Base-by-base conservation (phyloP, 805 yeast genomes). In the Sugiyamaella americana region DNA sequence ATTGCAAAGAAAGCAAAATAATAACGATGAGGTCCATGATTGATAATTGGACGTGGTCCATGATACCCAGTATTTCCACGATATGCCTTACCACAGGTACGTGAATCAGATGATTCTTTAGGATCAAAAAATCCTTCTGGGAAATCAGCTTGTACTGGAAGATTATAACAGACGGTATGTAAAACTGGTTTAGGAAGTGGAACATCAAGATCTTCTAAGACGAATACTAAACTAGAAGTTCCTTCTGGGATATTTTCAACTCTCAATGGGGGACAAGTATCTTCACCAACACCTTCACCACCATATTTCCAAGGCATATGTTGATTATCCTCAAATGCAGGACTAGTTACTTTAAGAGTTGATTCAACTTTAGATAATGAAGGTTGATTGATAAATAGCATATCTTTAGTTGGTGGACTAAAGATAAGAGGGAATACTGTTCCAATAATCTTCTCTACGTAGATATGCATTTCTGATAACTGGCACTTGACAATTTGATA, bases 11-110 rank as follows among this genome's bases (percentile, higher is more conserved):
- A 39, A 37, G 51, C 42, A 36, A 50, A 53, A 37, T 44, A 50
- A 40, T 53, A 53, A 17, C 49, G 40, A 37, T 53, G 57, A 20
- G 53, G 52, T 10, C 52, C 52, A 39, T 52, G 50, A 43, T 47
- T 30, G 34, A 51, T 44, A n/a, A 53, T 18, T 2, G 57, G 55
- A 8, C 50, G 40, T 5, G 55, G 55, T 8, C 55, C 57, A 5
- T 13, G 11, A 42, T 53, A 53, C n/a, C 49, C 48, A 10, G 17
- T 34, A 37, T 19, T 8, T 1, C 56, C 54, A 20, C 46, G n/a
- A 23, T 40, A 47, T 8, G 46, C 55, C 19, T 34, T 36, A 1
- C 54, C 56, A 42, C 45, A 37, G 2, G 45, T 44, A 16, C 41
- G 44, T 13, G 22, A n/a, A 6, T 32, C 35, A 22, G 29, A 16